Base-by-base conservation (phyloP, 805 yeast species). In the Lipomyces orientalis region DNA sequence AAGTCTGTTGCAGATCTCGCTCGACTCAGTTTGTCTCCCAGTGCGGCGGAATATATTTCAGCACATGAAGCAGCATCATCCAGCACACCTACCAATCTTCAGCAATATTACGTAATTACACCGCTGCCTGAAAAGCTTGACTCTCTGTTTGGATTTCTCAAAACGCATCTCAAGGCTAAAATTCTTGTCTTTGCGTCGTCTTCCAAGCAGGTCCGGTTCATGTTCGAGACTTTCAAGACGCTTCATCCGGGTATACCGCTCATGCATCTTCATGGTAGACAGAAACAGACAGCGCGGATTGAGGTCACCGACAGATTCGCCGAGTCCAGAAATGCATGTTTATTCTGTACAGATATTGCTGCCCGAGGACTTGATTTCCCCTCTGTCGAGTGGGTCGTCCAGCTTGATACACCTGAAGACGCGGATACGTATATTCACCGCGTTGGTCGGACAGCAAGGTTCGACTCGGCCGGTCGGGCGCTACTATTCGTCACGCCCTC, bases 351-450 rank as follows among this genome's bases (percentile, higher is more conserved):
- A 0, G 99, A 95, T 81, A 98, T 95, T 73, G 99, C 98, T 49
- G 99, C 99, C 25, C 88, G 99, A 85, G 99, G 99, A 34, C 86
- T 95, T 72, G 99, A 95, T 83, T 94, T 95, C 74, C 99, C 99
- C 64, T 88, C 96, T 35, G 99, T 95, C 63, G 99, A 95, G 82
- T 95, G 99, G 99, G 95, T 95, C 75, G 89, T 95, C 71, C 99
- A 95, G 83, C 92, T 93, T 76, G 99, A 95, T 80, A 98, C 98
- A 63, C 99, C 99, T 78, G 99, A 95, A 88, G 99, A 95, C 81
- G 99, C 99, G 80, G 89, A 98, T 82, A 98, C 95, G 81, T 95
- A 95, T 79, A 94, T 95, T 74, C 99, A 95, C 82, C 88, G 99
- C 80, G 99, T 95, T 46, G 99, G 99, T 73, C 89, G 99, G 84